A percentile compares a stretch with the other conserved stretches of the same genome.
Conservation (phyloP, 257 asterid genomes). For the Nicotiana tabacum region DNA sequence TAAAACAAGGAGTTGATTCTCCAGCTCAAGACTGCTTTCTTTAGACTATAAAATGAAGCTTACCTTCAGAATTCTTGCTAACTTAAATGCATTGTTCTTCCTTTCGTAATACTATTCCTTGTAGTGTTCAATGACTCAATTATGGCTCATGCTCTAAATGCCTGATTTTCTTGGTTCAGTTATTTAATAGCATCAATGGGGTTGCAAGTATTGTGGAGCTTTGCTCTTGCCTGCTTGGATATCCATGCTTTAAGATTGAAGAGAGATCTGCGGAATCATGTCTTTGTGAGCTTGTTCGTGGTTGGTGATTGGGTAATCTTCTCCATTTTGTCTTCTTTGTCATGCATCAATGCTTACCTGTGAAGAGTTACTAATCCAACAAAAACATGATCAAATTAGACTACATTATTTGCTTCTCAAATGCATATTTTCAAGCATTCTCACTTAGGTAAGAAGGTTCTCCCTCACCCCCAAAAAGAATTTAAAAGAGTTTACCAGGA, state of each 20-base stretch:
- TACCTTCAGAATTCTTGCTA: conserved; percentile 2
- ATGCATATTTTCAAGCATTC: too few species aligned
- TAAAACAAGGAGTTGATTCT: too few species aligned
- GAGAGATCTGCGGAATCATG: conserved; percentile 62
- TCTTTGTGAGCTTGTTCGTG: conserved; percentile 65
- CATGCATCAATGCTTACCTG: background rate
- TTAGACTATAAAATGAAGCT: background rate
- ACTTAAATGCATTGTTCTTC: background rate
- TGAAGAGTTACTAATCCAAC: background rate
- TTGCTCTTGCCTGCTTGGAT: conserved; percentile 78
- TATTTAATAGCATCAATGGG: conserved; percentile 95
- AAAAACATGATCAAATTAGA: background rate
- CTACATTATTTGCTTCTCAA: background rate
- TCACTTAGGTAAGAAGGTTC: too few species aligned
- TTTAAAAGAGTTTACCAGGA: too few species aligned
- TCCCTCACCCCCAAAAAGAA: too few species aligned
- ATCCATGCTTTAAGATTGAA: conserved; percentile 77
- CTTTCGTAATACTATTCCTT: background rate
- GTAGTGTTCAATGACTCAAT: background rate
- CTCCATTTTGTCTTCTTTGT: conserved; percentile 16
- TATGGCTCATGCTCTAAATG: background rate
- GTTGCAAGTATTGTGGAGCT: conserved; percentile 90
- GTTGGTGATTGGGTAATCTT: conserved; percentile 88
- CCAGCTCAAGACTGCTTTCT: too few species aligned
- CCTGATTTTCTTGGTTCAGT: conserved; percentile 36